These are phyloP conservation scores for Proliferodiscus dingleyae DNA, from an alignment of 2,329 filamentous ascomycete genomes.

Conservation along the genomic window DNA sequence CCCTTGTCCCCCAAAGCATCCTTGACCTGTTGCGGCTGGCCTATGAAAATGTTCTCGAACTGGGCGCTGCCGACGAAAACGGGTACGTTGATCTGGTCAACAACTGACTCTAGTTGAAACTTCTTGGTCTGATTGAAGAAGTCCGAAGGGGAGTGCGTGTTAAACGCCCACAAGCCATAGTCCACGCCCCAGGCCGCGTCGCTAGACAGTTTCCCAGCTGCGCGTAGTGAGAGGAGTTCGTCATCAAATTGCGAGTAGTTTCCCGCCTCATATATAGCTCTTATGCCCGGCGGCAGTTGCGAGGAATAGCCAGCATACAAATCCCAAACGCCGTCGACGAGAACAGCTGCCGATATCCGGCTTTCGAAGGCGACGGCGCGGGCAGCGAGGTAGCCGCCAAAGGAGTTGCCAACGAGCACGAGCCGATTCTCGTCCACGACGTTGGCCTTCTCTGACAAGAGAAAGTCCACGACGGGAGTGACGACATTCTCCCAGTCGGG, in stretches of 20 bases:
- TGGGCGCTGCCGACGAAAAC: not conserved
- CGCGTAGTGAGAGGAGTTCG: not conserved
- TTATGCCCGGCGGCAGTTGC: not conserved
- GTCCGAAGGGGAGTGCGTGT: not conserved
- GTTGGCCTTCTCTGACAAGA: conserved; percentile 13
- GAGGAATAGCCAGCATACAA: not conserved
- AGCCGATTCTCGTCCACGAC: conserved; percentile 1
- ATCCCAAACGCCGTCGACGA: not conserved
- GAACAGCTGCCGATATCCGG: not conserved
- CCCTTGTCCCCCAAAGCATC: not conserved
- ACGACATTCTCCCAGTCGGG: conserved; percentile 40
- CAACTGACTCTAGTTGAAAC: not conserved
- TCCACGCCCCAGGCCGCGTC: not conserved
- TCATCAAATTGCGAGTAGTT: not conserved
- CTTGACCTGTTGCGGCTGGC: not conserved
- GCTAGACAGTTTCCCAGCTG: not conserved
- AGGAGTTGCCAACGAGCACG: conserved; percentile 29
- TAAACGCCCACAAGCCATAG: not conserved
- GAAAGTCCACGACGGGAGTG: conserved; percentile 38
- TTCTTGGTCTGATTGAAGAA: not conserved
- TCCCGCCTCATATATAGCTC: not conserved
- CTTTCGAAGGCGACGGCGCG: not conserved
- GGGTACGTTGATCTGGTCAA: not conserved
- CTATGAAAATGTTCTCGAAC: not conserved
- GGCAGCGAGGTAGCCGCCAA: conserved; percentile 27